Evolutionary conservation across 164 flowering plant species (phyloP), one percentile per base, ranked within the genome.

Genomic region (Stephania yunnanensis): DNA sequence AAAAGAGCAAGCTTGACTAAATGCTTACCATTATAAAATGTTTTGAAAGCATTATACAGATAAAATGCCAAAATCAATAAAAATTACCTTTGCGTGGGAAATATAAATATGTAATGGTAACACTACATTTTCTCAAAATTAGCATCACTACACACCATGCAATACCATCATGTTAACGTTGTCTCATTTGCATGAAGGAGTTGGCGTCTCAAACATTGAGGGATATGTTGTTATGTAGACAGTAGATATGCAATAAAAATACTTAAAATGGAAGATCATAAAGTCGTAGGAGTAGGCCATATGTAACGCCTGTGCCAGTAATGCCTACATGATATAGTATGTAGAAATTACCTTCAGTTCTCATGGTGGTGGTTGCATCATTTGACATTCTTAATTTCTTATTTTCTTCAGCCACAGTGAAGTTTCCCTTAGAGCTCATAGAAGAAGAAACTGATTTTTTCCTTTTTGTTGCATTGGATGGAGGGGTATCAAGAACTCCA

Each of bases 361-460:
- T 76, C 46, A 29, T 66, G 30, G 45, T 31, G 65, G 36, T 36
- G 2, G 12, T 52, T 66, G 45, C 22, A 31, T 71, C 64, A 15
- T 45, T 19, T 10, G 74, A 63, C 48, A 74, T 42, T 76, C 74
- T 77, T 53, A 11, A 72, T 69, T 72, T 80, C 61, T 82, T 79
- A 22, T 65, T 79, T 77, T 58, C 72, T 74, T 66, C 50, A 25
- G 66, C 25, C 6, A 44, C 31, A 71, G 74, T 58, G 45, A 66
- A 68, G 50, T 76, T 63, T 13, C 31, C 31, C 31, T 65, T 65
- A 53, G 70, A n/a, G 44, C 48, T 79, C 55, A 68, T 12, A 30
- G 78, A 78, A 25, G 80, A 79, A 61, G 74, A 69, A 52, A 31
- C 7, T 30, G 45, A 22, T 69, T 63, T 76, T 73, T 72, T 81